These are phyloP conservation scores for Pseudozyma pruni DNA, from an alignment of 1,284 basidiomycete species.

Conservation along the genomic window DNA sequence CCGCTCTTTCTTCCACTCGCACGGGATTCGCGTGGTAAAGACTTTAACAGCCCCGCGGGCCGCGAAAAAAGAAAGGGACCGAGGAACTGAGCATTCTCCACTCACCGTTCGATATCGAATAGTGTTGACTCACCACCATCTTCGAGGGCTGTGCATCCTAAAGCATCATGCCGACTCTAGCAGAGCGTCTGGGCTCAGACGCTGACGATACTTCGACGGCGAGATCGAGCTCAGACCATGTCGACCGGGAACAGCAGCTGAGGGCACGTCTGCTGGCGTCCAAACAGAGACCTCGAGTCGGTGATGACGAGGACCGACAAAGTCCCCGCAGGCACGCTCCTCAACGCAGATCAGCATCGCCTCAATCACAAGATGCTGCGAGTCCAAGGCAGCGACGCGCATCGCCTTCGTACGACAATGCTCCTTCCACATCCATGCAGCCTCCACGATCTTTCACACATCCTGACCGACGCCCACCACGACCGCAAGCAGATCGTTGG, in stretches of 20 bases:
- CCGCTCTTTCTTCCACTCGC: slow-evolving; percentile 40
- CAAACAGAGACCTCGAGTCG: slow-evolving; percentile 10
- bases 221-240: slow-evolving; percentile 7
- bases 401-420: slow-evolving; percentile 24
- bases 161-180: slow-evolving; percentile 29
- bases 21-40: slow-evolving; percentile 5
- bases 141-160: slow-evolving; percentile 5
- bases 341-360: slow-evolving; percentile 1
- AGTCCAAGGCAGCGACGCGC: slow-evolving; percentile 18
- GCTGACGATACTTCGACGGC: slow-evolving; percentile 2
- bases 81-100: slow-evolving; percentile 25
- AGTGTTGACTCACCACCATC: neutral
- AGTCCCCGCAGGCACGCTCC: neutral
- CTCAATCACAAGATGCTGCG: slow-evolving; percentile 2
- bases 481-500: slow-evolving; percentile 39
- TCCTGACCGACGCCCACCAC: slow-evolving; percentile 36
- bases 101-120: neutral
- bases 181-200: slow-evolving; percentile 18
- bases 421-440: slow-evolving; percentile 11
- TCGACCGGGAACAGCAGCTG: slow-evolving; percentile 28
- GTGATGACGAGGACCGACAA: neutral
- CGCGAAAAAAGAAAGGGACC: neutral
- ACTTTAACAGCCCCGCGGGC: too few species aligned
- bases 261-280: slow-evolving; percentile 36
- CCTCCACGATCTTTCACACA: slow-evolving; percentile 23